Base-by-base conservation (phyloP, 345 rosid genomes). In the Sisymbrium altissimum region DNA sequence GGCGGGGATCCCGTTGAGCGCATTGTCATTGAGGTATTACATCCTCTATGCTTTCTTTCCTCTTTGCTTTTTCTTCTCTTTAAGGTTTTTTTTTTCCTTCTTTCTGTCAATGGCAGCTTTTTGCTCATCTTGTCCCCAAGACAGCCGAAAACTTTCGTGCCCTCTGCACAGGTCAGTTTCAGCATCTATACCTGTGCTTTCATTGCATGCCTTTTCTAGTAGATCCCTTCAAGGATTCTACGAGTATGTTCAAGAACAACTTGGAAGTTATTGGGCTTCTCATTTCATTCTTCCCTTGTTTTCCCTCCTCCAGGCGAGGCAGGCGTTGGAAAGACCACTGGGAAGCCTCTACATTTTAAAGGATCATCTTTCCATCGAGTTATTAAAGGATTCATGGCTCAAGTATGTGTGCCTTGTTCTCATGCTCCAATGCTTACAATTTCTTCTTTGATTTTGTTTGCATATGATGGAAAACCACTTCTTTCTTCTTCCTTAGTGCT, bases 371-470 rank as follows among this genome's bases (percentile, higher is more conserved):
- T 96, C 75, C 99, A 96, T 83, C 98, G 99, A 72, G 73, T 96
- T 69, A 90, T 92, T 53, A 86, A 79, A 79, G 97, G 98, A 61
- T 96, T 92, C 80, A 92, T 96, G 99, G 97, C 97, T 52, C 99
- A 96, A 74, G 99, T 92, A 85, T 32, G 88, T 70, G 65, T 67
- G 45, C 70, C 39, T 55, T 40, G 29, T 38, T 33, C 45, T 21
- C 44, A 1, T 50, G 13, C 4, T 39, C 10, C 0, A 36, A 39
- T 66, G 49, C 23, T 18, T 25, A 4, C 39, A 36, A 14, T 32
- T 21, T 46, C 12, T 56, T 46, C 18, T 53, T 35, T 13, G 14
- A 9, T 76, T 64, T 18, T 46, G 4, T 45, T 46, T 18, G 27
- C 9, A 32, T 60, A 15, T 60, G 33, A 32, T 69, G 17, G 39